A percentile compares a stretch with the other conserved stretches of the same genome.
Evolutionary conservation across 2,329 filamentous ascomycete genomes (phyloP).

Genomic region (Sporothrix humicola): DNA sequence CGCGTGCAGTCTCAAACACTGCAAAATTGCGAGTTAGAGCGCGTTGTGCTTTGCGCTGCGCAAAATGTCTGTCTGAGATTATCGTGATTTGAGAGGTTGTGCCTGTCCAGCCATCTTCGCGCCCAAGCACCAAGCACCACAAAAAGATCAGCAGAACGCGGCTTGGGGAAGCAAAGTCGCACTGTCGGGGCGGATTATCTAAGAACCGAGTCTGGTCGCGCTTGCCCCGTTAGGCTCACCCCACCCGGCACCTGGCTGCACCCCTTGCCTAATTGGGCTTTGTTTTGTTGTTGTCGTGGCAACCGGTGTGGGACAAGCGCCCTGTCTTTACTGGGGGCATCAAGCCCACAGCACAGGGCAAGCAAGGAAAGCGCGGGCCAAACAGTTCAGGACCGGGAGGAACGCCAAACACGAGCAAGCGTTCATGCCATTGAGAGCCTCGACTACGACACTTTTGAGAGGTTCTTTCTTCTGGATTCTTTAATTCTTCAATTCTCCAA

Average conservation of each 20-base stretch:
- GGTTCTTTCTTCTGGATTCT: conserved; percentile 22
- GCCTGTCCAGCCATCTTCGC: conserved; percentile 17
- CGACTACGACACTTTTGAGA: conserved; percentile 22
- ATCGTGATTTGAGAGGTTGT: conserved; percentile 14
- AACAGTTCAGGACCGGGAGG: conserved; percentile 17
- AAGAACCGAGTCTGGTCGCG: background rate
- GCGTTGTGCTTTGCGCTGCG: conserved; percentile 4
- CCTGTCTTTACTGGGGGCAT: conserved; percentile 20
- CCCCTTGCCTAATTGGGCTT: conserved; percentile 18
- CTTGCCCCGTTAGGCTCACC: conserved; percentile 7
- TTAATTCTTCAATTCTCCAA: conserved; percentile 10
- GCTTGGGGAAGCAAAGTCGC: background rate
- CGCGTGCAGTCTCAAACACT: background rate
- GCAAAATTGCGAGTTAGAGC: background rate
- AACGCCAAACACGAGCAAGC: conserved; percentile 31
- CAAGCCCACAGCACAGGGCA: background rate
- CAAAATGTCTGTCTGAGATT: background rate
- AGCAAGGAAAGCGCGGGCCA: conserved; percentile 3
- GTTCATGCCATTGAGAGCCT: conserved; percentile 34
- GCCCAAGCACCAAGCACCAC: background rate
- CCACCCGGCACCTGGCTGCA: background rate
- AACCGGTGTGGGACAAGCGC: conserved; percentile 34
- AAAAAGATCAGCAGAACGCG: background rate
- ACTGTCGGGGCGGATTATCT: conserved; percentile 22
- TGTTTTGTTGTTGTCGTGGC: conserved; percentile 37